Evolutionary conservation across 2,329 filamentous ascomycete genomes (phyloP).

Genomic region (Knufia petricola): DNA sequence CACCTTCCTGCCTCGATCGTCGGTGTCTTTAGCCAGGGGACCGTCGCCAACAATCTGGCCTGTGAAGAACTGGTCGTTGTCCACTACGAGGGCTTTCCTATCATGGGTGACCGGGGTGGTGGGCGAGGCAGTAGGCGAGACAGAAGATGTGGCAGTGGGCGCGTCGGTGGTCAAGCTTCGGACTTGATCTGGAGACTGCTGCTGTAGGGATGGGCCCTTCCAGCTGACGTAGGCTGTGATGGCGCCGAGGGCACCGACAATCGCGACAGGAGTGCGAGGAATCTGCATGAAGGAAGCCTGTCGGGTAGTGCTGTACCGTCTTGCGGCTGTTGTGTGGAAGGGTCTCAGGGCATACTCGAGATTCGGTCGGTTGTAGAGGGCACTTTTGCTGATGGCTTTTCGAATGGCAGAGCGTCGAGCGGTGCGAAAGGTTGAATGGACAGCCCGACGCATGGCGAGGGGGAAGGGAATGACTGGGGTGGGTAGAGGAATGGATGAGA

Average conservation of each 20-base stretch:
- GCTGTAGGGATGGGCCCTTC: slow-evolving; percentile 27
- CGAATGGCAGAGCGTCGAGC: slow-evolving; percentile 37
- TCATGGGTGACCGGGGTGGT: slow-evolving; percentile 28
- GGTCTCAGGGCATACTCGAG: slow-evolving; percentile 30
- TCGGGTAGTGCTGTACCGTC: slow-evolving; percentile 30
- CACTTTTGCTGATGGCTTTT: slow-evolving; percentile 28
- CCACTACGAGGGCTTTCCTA: slow-evolving; percentile 67
- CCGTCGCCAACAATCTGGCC: slow-evolving; percentile 75
- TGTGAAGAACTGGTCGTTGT: slow-evolving; percentile 82
- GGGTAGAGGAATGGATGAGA: slow-evolving; percentile 9
- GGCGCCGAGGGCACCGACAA: slow-evolving; percentile 39
- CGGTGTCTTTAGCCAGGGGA: slow-evolving; percentile 78
- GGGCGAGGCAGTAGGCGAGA: slow-evolving; percentile 19
- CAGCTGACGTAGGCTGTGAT: slow-evolving; percentile 42
- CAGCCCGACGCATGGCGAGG: slow-evolving; percentile 38
- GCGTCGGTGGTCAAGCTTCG: slow-evolving; percentile 16
- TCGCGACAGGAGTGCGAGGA: slow-evolving; percentile 39
- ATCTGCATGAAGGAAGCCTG: slow-evolving; percentile 40
- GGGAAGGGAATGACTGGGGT: slow-evolving; percentile 12
- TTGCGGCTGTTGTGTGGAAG: slow-evolving; percentile 26
- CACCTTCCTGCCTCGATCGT: slow-evolving; percentile 73
- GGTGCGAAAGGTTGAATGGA: slow-evolving; percentile 38
- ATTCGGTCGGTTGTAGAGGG: slow-evolving; percentile 28
- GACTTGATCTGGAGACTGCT: slow-evolving; percentile 12
- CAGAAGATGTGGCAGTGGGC: slow-evolving; percentile 12